Base-by-base conservation (phyloP, 148 eudicot species). In the Rhododendron vialii region DNA sequence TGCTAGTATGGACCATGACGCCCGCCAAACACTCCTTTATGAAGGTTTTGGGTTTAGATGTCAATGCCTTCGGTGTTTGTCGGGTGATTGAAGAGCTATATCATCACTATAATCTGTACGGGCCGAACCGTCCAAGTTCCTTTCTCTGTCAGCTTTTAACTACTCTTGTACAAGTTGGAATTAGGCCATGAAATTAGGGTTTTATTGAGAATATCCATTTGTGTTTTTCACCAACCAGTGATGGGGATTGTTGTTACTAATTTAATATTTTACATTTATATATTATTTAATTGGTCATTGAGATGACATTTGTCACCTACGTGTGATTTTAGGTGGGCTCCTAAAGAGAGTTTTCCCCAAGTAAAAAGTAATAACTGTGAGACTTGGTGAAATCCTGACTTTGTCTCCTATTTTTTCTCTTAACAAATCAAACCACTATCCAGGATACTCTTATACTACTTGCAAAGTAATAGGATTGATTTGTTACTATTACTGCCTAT, bases 41-140 rank as follows among this genome's bases (percentile, higher is more conserved):
- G 47, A 90, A 65, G 99, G 99, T 14, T 96, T 95, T 86, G 98
- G 99, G 87, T 96, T 96, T 87, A 82, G 83, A 61, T 96, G 98
- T 89, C 84, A 88, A 35, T 96, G 99, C 88, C 90, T 45, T 86
- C 89, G 99, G 84, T 96, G 99, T 88, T 81, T 83, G 35, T 93
- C 94, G 11, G 90, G 93, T 80, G 97, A 95, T 85, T 96, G 85
- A 53, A 30, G 20, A 11, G 35, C 57, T 35, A 4, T 82, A 20
- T 43, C 50, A 38, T 35, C 43, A 57, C 8, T 35, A 36, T 17
- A 63, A 28, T 57, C 38, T 3, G 41, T 3, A 9, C 1, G 43
- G 69, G 11, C 50, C 5, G 43, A 43, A 13, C 24, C 20, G 14
- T 47, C 43, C 43, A 41, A 41, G 43, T 78, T 14, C 30, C 18